phyloP scores from a whole-genome alignment of 345 rosid species.

The rapeseed (Brassica napus) region DNA sequence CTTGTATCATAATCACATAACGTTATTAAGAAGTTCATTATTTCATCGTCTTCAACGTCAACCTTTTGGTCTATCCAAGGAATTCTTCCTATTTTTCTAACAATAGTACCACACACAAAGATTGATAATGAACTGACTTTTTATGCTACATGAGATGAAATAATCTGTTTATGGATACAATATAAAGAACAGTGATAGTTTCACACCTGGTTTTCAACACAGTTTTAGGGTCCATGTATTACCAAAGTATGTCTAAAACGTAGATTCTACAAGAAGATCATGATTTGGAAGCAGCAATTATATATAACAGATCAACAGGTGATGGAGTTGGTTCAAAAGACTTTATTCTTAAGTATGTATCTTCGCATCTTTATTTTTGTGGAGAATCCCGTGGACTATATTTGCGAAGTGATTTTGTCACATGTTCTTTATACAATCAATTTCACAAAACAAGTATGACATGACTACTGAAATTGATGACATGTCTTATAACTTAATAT shows the following conservation, averaged over 20 bases:
- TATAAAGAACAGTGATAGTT: background rate
- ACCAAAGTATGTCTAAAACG: background rate
- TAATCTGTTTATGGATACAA: background rate
- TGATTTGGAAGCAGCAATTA: background rate
- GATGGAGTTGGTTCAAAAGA: background rate
- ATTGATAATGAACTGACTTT: background rate
- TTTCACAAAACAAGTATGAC: too few relatives aligned
- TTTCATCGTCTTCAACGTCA: background rate
- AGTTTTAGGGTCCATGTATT: background rate
- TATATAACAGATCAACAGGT: background rate
- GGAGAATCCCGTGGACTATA: background rate
- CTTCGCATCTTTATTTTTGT: background rate
- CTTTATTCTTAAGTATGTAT: background rate
- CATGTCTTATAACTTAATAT: too few relatives aligned
- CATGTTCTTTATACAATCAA: too few relatives aligned
- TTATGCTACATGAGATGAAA: background rate
- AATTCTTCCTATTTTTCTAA: background rate
- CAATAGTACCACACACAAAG: background rate
- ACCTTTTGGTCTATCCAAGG: background rate
- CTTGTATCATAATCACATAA: background rate
- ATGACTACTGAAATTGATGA: too few relatives aligned
- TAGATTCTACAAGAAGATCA: background rate
- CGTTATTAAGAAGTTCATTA: background rate
- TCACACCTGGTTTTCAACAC: background rate
- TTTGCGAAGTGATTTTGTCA: too few relatives aligned